Evolutionary conservation across 257 asterid genomes (phyloP).

Genomic region (Mentha longifolia): DNA sequence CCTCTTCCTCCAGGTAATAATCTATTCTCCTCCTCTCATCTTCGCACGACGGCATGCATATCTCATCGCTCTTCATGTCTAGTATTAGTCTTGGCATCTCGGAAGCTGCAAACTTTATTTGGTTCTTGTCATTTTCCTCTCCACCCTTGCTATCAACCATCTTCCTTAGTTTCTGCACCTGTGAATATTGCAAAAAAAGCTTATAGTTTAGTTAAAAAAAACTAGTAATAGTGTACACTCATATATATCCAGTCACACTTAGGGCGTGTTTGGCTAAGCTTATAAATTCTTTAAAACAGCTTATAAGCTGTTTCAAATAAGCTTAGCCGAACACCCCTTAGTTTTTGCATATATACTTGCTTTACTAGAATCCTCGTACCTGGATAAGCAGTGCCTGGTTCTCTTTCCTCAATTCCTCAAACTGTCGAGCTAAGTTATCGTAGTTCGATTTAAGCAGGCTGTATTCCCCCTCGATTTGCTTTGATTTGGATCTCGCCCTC

Average conservation of each 20-base stretch:
- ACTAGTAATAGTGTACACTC: too few species aligned
- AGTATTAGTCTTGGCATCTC: conserved; percentile 36
- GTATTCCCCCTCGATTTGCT: conserved; percentile 66
- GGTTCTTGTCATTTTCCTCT: conserved; percentile 37
- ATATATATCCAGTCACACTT: too few species aligned
- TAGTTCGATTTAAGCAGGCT: conserved; percentile 54
- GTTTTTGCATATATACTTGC: too few species aligned
- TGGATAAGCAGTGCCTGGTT: conserved; percentile 61
- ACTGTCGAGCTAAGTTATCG: conserved; percentile 54
- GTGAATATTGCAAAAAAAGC: conserved; percentile 29
- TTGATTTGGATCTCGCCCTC: conserved; percentile 63
- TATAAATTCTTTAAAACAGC: background rate
- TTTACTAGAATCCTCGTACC: conserved; percentile 42
- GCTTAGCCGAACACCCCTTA: too few species aligned
- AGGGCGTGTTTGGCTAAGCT: too few species aligned
- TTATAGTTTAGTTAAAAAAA: background rate
- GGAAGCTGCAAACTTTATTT: conserved; percentile 29
- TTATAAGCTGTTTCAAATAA: background rate
- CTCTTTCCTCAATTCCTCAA: conserved; percentile 60
- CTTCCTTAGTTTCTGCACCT: conserved; percentile 62
- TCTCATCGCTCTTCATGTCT: conserved; percentile 34
- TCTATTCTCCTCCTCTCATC: conserved; percentile 34
- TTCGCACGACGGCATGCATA: conserved; percentile 34
- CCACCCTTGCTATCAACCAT: conserved; percentile 33
- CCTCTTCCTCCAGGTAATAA: conserved; percentile 51